Base-by-base conservation (phyloP, 2,329 filamentous ascomycete genomes). In the Rutstroemia sp. region DNA sequence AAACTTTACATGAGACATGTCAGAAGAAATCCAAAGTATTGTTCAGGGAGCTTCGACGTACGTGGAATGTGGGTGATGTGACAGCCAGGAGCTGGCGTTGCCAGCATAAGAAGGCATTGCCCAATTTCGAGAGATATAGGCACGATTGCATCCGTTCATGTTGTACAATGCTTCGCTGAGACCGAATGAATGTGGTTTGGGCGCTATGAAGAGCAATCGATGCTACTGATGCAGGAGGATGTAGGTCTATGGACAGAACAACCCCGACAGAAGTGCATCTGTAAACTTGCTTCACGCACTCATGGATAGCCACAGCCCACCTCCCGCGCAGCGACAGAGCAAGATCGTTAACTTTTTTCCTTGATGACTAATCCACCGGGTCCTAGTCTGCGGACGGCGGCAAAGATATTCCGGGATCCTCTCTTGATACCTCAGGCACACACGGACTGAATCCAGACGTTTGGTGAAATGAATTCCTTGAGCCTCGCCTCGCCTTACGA, bases 91-190 rank as follows among this genome's bases (percentile, higher is more conserved):
- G 45, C 25, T 51, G 51, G 44, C 48, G 23, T 50, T 49, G 30
- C 48, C 48, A 40, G 48, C 27, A 51, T 48, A 56, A 54, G 51
- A 58, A 60, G 60, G 60, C 58, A 55, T 54, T 60, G 58, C 62
- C 62, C 58, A 60, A 56, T 66, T 56, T 67, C 58, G 59, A 66
- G 55, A 60, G 54, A 58, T 56, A 60, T 54, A 61, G 54, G 60
- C 62, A 56, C 62, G 62, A 67, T 67, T 67, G 67, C 67, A 69
- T 69, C 63, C 67, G 66, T 67, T 67, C 54, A 56, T 56, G n/a
- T 56, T 56, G 54, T 52, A 56, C 14, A 48, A 48, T 36, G 46
- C 21, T 21, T 48, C 8, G 14, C 5, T n/a, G n/a, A 30, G 25
- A n/a, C 46, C 25, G 25, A 27, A 27, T 8, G 25, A 27, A 27